phyloP scores from a whole-genome alignment of 306 rosid species.

The Gynostemma pentaphyllum region DNA sequence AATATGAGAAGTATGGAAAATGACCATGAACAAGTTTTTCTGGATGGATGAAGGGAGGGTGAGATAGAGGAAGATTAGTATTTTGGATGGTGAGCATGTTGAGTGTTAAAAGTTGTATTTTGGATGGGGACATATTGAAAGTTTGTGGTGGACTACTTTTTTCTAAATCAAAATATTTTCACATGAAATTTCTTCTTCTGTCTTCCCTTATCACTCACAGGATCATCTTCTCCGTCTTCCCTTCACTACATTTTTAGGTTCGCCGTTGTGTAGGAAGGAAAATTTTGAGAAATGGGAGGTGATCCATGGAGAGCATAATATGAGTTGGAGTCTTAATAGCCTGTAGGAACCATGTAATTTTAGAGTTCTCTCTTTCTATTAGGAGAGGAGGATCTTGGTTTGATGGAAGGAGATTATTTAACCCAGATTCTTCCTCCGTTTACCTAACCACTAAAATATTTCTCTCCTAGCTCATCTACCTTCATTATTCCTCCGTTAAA shows the following conservation, averaged over 20 bases:
- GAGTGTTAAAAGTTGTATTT: not conserved
- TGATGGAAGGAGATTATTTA: not conserved
- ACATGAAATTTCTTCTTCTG: not conserved
- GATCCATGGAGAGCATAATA: not conserved
- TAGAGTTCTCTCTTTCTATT: not conserved
- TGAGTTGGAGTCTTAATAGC: too few relatives aligned
- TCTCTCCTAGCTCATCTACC: not conserved
- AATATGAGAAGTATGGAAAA: not conserved
- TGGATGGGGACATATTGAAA: not conserved
- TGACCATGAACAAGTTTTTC: not conserved
- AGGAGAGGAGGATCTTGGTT: slow-evolving; percentile 2
- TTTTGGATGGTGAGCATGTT: not conserved
- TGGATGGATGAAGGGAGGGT: not conserved
- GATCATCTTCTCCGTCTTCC: not conserved
- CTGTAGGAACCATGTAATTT: too few relatives aligned
- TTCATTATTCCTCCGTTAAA: too few relatives aligned
- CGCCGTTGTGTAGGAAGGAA: not conserved
- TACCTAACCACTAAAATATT: not conserved
- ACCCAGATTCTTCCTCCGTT: not conserved
- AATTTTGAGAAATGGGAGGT: too few relatives aligned
- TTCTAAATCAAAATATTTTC: not conserved
- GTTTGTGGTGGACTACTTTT: not conserved
- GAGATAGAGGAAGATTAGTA: not conserved
- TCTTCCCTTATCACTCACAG: not conserved
- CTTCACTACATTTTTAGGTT: not conserved